Conservation (phyloP, 345 rosid genomes). For the Melaleuca alternifolia region DNA sequence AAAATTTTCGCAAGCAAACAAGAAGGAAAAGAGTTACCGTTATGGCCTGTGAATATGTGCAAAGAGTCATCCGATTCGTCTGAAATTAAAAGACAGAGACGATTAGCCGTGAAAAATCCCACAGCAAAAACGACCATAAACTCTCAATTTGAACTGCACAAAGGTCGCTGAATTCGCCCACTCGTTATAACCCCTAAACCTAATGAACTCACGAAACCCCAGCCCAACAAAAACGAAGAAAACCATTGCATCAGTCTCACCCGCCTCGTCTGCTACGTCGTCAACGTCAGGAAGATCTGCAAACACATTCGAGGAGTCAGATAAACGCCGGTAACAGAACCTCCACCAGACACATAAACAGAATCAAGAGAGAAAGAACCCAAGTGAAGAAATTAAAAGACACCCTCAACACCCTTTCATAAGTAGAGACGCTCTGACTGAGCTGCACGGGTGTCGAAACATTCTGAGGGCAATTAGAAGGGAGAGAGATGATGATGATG, state of each 20-base stretch:
- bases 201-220: background rate
- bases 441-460: background rate
- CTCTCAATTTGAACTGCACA: background rate
- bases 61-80: conserved; percentile 75
- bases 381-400: background rate
- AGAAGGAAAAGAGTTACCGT: conserved; percentile 21
- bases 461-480: background rate
- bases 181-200: background rate
- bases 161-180: background rate
- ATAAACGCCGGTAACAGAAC: background rate
- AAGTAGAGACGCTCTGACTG: background rate
- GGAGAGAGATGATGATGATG: background rate
- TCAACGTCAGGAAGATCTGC: conserved; percentile 82
- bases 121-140: too few relatives aligned
- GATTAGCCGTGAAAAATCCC: background rate
- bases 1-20: background rate
- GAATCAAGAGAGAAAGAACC: background rate
- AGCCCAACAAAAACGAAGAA: background rate
- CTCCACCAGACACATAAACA: background rate
- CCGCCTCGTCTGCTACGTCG: conserved; percentile 27
- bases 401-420: background rate
- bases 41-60: conserved; percentile 86
- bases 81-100: conserved; percentile 5
- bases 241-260: conserved; percentile 5
- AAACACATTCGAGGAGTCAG: background rate